Percentiles rank a stretch among this genome's conserved stretches.
These are phyloP conservation scores for Boletus huronensis DNA, from an alignment of 768 basidiomycete species.

Conservation along the genomic window DNA sequence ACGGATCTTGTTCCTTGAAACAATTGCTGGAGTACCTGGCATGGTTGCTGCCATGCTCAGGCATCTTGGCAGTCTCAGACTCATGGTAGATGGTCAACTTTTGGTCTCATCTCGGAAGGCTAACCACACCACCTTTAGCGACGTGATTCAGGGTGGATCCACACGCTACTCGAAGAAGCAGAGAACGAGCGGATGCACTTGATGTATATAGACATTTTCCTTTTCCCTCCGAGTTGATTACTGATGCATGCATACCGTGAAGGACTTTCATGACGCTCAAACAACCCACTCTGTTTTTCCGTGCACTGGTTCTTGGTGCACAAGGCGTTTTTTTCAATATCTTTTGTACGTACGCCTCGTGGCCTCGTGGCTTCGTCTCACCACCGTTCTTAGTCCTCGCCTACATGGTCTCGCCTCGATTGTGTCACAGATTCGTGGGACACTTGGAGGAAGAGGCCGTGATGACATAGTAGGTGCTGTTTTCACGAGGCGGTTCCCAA, in stretches of 20 bases:
- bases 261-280: conserved; percentile 96
- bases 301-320: conserved; percentile 78
- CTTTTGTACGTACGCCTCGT: conserved; percentile 58
- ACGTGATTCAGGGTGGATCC: conserved; percentile 76
- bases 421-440: conserved; percentile 89
- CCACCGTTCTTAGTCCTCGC: conserved; percentile 51
- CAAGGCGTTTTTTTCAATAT: conserved; percentile 91
- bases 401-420: conserved; percentile 71
- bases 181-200: conserved; percentile 98
- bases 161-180: conserved; percentile 89
- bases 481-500: conserved; percentile 18
- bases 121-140: conserved; percentile 31
- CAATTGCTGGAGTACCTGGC: conserved; percentile 91
- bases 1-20: conserved; percentile 74
- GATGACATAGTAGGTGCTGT: conserved; percentile 69
- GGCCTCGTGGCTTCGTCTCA: conserved; percentile 12
- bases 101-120: conserved; percentile 1
- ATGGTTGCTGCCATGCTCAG: conserved; percentile 91
- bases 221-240: conserved; percentile 7
- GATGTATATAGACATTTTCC: conserved; percentile 45
- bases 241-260: conserved; percentile 14
- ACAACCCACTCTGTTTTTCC: conserved; percentile 76
- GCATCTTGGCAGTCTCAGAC: conserved; percentile 82
- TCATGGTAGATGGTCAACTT: conserved; percentile 59
- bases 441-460: conserved; percentile 95